phyloP scores from a whole-genome alignment of 2,329 filamentous ascomycete genomes.

The Nemania bipapillata region DNA sequence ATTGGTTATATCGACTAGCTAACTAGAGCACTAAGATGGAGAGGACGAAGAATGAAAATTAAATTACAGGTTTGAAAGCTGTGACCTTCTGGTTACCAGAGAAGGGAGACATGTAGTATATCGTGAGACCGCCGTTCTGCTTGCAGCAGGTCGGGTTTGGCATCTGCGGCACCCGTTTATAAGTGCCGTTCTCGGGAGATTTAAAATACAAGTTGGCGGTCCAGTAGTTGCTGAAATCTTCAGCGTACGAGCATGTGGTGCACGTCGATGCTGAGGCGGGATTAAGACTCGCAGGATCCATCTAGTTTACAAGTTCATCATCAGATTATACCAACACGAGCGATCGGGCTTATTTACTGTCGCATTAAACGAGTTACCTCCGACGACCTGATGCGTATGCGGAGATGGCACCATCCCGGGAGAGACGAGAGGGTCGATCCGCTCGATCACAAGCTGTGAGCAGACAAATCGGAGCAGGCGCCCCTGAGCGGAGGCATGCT shows the following conservation, averaged over 20 bases:
- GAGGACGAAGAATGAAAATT: neutral
- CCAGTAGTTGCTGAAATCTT: constrained; percentile 54
- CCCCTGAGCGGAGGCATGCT: constrained; percentile 37
- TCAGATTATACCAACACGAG: constrained; percentile 11
- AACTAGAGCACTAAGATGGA: neutral
- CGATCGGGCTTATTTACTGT: constrained; percentile 35
- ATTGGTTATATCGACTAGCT: neutral
- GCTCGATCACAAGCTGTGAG: constrained; percentile 44
- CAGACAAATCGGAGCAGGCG: constrained; percentile 44
- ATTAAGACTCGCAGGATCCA: constrained; percentile 40
- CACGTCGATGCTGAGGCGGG: constrained; percentile 48
- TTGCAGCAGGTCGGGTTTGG: constrained; percentile 46
- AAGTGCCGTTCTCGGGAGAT: constrained; percentile 50
- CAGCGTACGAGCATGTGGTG: constrained; percentile 53
- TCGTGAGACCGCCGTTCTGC: constrained; percentile 55
- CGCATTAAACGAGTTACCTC: constrained; percentile 44
- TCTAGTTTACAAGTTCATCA: constrained; percentile 31
- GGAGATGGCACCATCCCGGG: constrained; percentile 39
- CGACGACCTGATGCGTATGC: constrained; percentile 43
- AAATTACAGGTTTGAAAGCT: constrained; percentile 55
- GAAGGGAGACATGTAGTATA: constrained; percentile 55
- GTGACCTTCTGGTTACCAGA: constrained; percentile 51
- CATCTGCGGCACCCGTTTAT: constrained; percentile 52
- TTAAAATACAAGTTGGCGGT: constrained; percentile 52
- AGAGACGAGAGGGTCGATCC: constrained; percentile 43